Evolutionary conservation across 2,329 filamentous ascomycete genomes (phyloP).

Genomic region (Apiospora saccharicola): DNA sequence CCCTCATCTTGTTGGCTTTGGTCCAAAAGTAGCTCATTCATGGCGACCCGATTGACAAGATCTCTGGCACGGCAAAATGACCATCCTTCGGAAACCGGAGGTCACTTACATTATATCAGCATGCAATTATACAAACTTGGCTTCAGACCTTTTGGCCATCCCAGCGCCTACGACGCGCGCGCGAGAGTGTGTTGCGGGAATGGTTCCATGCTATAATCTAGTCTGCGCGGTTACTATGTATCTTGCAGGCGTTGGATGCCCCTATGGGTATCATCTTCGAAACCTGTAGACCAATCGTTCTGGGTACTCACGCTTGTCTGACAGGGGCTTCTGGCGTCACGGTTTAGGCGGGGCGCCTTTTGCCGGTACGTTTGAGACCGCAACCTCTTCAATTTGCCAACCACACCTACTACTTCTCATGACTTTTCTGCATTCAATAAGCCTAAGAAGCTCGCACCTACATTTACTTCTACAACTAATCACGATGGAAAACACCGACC

Average conservation of each 20-base stretch:
- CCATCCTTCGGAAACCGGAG: neutral
- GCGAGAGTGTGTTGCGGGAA: neutral
- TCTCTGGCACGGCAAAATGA: neutral
- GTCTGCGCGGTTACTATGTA: conserved; percentile 1
- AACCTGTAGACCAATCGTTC: neutral
- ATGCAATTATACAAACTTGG: neutral
- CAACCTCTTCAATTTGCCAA: neutral
- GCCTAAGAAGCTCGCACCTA: neutral
- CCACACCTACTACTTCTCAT: neutral
- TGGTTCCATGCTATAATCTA: neutral
- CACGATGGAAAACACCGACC: conserved; percentile 7
- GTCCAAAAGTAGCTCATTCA: neutral
- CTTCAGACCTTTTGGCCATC: neutral
- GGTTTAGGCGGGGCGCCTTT: neutral
- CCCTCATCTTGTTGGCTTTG: conserved; percentile 3
- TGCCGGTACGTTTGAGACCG: neutral
- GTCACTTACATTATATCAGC: neutral
- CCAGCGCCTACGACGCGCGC: neutral
- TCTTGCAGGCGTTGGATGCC: neutral
- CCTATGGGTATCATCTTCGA: neutral
- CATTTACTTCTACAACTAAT: neutral
- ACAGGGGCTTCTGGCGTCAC: neutral
- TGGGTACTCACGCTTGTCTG: neutral
- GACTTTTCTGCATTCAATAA: neutral
- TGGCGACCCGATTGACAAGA: neutral